These are phyloP conservation scores for Cyclotella kingstonii DNA, from an alignment of 108 stramenopile species.

Conservation along the genomic window DNA sequence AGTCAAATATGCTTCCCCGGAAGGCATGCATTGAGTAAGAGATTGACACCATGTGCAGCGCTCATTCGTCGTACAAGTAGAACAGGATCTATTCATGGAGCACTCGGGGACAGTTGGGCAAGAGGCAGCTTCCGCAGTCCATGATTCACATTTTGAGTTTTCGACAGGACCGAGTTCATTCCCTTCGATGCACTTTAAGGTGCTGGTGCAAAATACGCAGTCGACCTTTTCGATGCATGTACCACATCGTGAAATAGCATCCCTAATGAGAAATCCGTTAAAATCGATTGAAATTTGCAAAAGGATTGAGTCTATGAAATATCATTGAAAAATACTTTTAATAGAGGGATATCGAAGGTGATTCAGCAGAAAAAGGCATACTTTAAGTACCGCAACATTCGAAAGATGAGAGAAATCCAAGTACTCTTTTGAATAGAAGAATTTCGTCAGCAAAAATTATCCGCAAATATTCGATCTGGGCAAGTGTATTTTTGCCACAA, in stretches of 20 bases:
- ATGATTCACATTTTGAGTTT: conserved; percentile 9
- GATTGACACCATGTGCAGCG: conserved; percentile 26
- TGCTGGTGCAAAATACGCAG: conserved; percentile 27
- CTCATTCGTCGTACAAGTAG: conserved; percentile 3
- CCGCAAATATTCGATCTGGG: background rate
- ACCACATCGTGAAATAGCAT: conserved; percentile 23
- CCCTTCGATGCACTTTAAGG: conserved; percentile 18
- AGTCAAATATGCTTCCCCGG: conserved; percentile 13
- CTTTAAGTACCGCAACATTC: too few relatives aligned
- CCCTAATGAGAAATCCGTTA: too few relatives aligned
- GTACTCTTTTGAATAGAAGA: too few relatives aligned
- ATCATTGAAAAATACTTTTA: background rate
- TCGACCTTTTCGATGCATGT: conserved; percentile 23
- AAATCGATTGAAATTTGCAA: background rate
- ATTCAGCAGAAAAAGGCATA: too few relatives aligned
- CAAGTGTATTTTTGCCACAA: background rate
- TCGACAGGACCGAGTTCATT: conserved; percentile 4
- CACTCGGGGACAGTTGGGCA: conserved; percentile 21
- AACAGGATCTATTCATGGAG: conserved; percentile 18
- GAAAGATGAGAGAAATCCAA: too few relatives aligned
- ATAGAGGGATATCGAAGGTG: too few relatives aligned
- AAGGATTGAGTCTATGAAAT: background rate
- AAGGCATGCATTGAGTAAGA: conserved; percentile 19
- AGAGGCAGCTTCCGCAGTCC: conserved; percentile 12
- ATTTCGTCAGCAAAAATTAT: background rate